Conservation (phyloP, 768 basidiomycete genomes). For the Kwoniella europaea region DNA sequence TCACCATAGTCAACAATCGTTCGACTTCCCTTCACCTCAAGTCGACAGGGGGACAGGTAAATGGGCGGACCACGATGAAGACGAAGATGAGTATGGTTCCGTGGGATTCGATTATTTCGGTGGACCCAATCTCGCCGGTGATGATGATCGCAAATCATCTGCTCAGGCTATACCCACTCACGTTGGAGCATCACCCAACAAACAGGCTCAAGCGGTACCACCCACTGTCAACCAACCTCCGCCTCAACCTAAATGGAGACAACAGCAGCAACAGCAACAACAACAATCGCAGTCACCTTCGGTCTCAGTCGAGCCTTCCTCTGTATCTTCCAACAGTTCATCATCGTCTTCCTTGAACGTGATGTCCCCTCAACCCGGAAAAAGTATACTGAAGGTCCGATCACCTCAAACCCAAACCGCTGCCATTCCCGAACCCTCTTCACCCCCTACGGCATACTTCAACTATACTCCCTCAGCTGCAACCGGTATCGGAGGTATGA, state of each 20-base stretch:
- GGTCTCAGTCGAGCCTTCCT: constrained; percentile 48
- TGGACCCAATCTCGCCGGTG: constrained; percentile 65
- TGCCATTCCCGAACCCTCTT: constrained; percentile 35
- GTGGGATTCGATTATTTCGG: constrained; percentile 68
- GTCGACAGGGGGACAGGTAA: constrained; percentile 38
- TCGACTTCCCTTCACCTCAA: constrained; percentile 54
- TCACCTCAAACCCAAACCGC: constrained; percentile 25
- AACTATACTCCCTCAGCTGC: constrained; percentile 58
- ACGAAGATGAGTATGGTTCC: constrained; percentile 57
- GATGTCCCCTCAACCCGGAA: constrained; percentile 35
- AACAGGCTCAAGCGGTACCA: constrained; percentile 17
- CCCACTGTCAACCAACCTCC: constrained; percentile 47
- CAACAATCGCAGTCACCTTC: neutral
- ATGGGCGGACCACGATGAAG: constrained; percentile 58
- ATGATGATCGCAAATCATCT: constrained; percentile 53
- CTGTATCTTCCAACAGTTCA: constrained; percentile 56
- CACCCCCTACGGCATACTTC: constrained; percentile 51
- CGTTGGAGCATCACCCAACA: constrained; percentile 38
- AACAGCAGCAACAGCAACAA: constrained; percentile 19
- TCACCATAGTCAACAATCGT: constrained; percentile 18
- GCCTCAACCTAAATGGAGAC: constrained; percentile 45
- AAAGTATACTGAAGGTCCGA: constrained; percentile 58
- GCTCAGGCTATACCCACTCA: constrained; percentile 56
- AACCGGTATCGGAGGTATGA: constrained; percentile 57
- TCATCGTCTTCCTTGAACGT: constrained; percentile 27